Evolutionary conservation across 2,329 filamentous ascomycete genomes (phyloP), one percentile per base, ranked within the genome.

Genomic region (Aureobasidium leucospermi): DNA sequence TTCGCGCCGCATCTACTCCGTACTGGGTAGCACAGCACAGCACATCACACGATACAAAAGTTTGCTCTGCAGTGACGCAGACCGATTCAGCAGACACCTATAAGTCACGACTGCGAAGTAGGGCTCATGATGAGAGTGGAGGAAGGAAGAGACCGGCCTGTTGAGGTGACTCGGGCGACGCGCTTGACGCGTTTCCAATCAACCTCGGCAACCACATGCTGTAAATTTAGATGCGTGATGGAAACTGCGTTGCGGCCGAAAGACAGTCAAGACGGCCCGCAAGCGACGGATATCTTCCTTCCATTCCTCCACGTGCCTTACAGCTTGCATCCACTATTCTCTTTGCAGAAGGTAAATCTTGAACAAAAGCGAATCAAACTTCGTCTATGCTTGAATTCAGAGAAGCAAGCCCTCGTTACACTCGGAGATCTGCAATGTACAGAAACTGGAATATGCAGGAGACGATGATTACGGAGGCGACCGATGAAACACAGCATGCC

Each of bases 231-330:
- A 10, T 15, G 11, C 32, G 47, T 49, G 47, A 36, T 49, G 47
- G 8, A 28, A 9, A n/a, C 10, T n/a, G 9, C 32, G 19, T 31
- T 34, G 36, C 23, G 36, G 48, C 48, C 48, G 45, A 19, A 41
- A 52, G 32, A 23, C 31, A 13, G 34, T 39, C 19, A 38, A 31
- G 39, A 55, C 51, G 51, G 42, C 42, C 45, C 45, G 45, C 45
- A 31, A 16, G 45, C 23, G 15, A 47, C 45, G 23, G 39, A 34
- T 42, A 45, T 23, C n/a, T 36, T 39, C n/a, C 52, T 45, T 10
- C 52, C 31, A 45, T 46, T 56, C 13, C n/a, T 38, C 29, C 41
- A 56, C 52, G 52, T 56, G 52, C 52, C 29, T 46, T 56, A 23
- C 31, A 7, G 10, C 29, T 19, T 43, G 51, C 38, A 55, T 55